phyloP scores from a whole-genome alignment of 305 asterid genomes.

The Fraxinus greggii region DNA sequence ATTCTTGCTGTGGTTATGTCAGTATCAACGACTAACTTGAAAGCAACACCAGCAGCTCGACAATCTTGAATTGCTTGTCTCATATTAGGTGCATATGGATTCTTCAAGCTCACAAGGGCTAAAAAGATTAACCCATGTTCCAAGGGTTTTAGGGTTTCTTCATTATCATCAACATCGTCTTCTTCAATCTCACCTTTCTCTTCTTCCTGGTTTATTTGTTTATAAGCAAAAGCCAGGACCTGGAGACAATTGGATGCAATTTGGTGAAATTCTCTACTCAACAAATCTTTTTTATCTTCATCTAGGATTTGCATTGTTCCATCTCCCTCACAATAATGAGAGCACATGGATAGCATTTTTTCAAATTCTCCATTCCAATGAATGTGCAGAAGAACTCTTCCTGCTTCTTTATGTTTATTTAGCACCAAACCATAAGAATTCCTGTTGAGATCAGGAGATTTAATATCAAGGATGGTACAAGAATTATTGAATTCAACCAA shows the following conservation, averaged over 20 bases:
- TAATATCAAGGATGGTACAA: no score
- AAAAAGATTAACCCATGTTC: constrained; percentile 23
- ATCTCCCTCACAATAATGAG: constrained; percentile 30
- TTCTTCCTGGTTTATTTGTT: constrained; percentile 7
- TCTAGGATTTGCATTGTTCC: constrained; percentile 37
- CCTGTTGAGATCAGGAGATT: background rate
- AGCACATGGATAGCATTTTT: constrained; percentile 22
- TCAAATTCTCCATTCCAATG: constrained; percentile 38
- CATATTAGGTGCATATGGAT: constrained; percentile 28
- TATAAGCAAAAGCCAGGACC: constrained; percentile 40
- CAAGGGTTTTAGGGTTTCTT: background rate
- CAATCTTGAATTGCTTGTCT: constrained; percentile 28
- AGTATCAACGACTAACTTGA: constrained; percentile 36
- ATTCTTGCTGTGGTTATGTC: constrained; percentile 34
- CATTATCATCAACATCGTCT: background rate
- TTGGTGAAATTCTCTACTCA: constrained; percentile 4
- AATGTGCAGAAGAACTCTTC: background rate
- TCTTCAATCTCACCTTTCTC: background rate
- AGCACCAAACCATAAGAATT: background rate
- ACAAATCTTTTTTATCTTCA: constrained; percentile 5
- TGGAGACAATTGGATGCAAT: background rate
- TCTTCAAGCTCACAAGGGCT: constrained; percentile 36
- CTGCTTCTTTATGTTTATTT: background rate
- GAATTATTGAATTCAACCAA: background rate
- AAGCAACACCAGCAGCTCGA: constrained; percentile 21